Evolutionary conservation across 2,329 filamentous ascomycete genomes (phyloP).

Genomic region (Pyrenophora tritici-repentis): DNA sequence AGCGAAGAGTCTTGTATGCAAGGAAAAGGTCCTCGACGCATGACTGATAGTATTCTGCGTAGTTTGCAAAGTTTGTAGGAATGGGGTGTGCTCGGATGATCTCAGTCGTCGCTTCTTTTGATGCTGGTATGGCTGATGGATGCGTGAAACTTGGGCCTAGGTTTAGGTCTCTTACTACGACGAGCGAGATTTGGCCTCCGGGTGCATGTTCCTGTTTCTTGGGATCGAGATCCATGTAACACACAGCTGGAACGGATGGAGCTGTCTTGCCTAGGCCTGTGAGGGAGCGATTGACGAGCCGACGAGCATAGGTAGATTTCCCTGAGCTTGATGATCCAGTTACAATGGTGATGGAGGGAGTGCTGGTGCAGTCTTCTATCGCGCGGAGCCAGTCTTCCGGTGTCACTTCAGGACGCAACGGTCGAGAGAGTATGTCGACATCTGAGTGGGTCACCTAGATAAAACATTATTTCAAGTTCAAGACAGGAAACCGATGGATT

Average conservation of each 20-base stretch:
- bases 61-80: conserved; percentile 67
- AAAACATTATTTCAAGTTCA: not conserved
- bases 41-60: conserved; percentile 68
- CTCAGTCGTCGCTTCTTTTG: conserved; percentile 30
- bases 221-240: conserved; percentile 76
- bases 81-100: conserved; percentile 68
- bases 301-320: conserved; percentile 73
- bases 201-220: conserved; percentile 76
- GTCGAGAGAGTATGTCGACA: conserved; percentile 31
- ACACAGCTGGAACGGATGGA: conserved; percentile 49
- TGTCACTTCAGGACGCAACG: conserved; percentile 53
- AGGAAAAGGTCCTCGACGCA: conserved; percentile 67
- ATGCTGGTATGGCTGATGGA: conserved; percentile 37
- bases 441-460: conserved; percentile 36
- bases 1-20: conserved; percentile 58
- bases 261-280: conserved; percentile 51
- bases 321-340: conserved; percentile 74
- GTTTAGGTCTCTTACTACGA: conserved; percentile 64
- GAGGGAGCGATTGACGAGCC: conserved; percentile 70
- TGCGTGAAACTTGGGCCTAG: conserved; percentile 72
- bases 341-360: conserved; percentile 59
- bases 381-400: conserved; percentile 63
- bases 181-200: conserved; percentile 71
- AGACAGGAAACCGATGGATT: not conserved
- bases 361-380: conserved; percentile 43